phyloP scores from a whole-genome alignment of 2,329 filamentous ascomycete genomes.

The Pseudogymnoascus sp. region DNA sequence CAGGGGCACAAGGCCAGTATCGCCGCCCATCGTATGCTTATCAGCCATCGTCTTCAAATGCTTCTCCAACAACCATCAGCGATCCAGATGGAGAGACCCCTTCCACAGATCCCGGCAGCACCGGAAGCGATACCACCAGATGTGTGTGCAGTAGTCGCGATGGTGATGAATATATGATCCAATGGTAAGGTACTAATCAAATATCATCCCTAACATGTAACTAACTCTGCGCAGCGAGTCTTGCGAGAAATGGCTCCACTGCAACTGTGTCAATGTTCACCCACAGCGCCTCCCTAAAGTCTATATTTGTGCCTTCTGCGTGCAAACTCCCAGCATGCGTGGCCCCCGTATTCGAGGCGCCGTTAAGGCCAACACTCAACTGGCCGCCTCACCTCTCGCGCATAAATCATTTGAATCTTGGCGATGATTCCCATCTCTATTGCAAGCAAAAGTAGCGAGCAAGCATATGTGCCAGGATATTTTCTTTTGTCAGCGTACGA shows the following conservation, averaged over 20 bases:
- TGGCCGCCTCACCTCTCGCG: slow-evolving; percentile 34
- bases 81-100: slow-evolving; percentile 42
- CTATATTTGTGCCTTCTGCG: slow-evolving; percentile 58
- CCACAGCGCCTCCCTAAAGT: slow-evolving; percentile 48
- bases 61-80: slow-evolving; percentile 46
- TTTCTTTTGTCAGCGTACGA: slow-evolving; percentile 5
- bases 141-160: slow-evolving; percentile 46
- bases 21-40: background rate
- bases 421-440: slow-evolving; percentile 26
- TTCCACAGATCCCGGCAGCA: slow-evolving; percentile 30
- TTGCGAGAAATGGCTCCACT: slow-evolving; percentile 59
- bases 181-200: slow-evolving; percentile 44
- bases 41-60: slow-evolving; percentile 26
- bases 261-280: slow-evolving; percentile 54
- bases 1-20: background rate
- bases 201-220: slow-evolving; percentile 13
- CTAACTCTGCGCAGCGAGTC: slow-evolving; percentile 42
- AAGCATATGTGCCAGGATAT: background rate
- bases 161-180: slow-evolving; percentile 49
- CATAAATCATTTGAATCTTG: slow-evolving; percentile 39
- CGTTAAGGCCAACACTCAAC: slow-evolving; percentile 15
- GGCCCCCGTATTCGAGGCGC: slow-evolving; percentile 40
- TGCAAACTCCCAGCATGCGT: slow-evolving; percentile 49
- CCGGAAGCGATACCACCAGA: slow-evolving; percentile 35
- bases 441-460: background rate